Base-by-base conservation (phyloP, 345 rosid genomes). In the Citrus maxima region DNA sequence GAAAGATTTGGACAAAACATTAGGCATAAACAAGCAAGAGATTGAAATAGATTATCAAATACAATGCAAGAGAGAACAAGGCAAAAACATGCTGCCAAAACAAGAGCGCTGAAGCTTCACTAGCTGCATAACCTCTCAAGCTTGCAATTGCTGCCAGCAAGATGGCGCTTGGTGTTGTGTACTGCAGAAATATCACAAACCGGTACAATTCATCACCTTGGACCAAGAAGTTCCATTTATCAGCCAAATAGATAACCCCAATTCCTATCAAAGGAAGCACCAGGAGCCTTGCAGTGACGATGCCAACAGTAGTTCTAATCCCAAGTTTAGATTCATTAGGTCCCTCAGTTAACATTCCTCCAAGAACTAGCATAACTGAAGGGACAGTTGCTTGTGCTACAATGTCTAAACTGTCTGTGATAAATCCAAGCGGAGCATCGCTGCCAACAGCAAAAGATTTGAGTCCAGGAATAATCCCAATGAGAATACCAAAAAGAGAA, bases 161-260 rank as follows among this genome's bases (percentile, higher is more conserved):
- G 16, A 85, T 82, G 13, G 88, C 88, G 56, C 86, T 88, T 16
- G 89, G 88, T 25, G 82, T 83, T 46, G 88, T 79, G 76, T 86
- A 86, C 77, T 88, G 88, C 68, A 86, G 83, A 82, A 86, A 70
- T 32, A 86, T 77, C 76, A 88, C 89, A n/a, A 88, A 86, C 40
- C 70, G 67, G 62, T 76, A 85, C 78, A 88, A 21, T 28, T 82
- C 38, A 27, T 80, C 80, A 10, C 80, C 88, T 1, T 73, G 32
- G 38, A 86, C 66, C 73, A 85, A 35, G 13, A 82, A 55, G 19
- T 69, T 38, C 84, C 81, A 76, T 70, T 72, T 75, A 30, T 82
- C 80, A 2, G 89, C 91, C 78, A 82, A 51, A 3, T 37, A 42
- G 8, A 85, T 24, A 2, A 85, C 72, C 14, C 89, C 91, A 6